Conservation (phyloP, 371 early-diverging fungal species). For the Mortierella sp. region DNA sequence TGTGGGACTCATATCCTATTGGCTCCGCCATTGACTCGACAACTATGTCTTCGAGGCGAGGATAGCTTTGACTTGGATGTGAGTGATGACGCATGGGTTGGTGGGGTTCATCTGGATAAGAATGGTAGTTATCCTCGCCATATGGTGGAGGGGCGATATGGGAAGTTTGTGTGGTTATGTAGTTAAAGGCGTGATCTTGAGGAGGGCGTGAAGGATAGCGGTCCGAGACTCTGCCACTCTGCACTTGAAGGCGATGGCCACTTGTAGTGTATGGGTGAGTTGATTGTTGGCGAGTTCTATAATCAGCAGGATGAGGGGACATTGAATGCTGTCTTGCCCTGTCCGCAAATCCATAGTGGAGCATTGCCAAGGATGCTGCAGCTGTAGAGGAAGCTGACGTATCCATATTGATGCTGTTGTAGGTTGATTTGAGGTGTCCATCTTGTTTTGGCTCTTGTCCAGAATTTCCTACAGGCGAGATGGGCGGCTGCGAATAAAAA, state of each 20-base stretch:
- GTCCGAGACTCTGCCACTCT: background rate
- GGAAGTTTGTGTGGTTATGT: background rate
- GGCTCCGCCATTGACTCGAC: background rate
- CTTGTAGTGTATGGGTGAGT: background rate
- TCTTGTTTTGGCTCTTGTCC: background rate
- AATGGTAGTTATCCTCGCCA: background rate
- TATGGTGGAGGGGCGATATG: background rate
- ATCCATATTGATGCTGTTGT: background rate
- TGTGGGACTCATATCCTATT: background rate
- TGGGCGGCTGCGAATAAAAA: constrained; percentile 14
- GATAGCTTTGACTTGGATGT: background rate
- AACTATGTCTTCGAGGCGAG: background rate
- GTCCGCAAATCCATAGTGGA: background rate
- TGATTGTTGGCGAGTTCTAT: background rate
- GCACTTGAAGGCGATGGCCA: background rate
- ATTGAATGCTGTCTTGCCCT: background rate
- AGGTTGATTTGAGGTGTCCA: background rate
- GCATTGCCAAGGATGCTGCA: background rate
- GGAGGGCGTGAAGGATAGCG: background rate
- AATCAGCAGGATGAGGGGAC: background rate
- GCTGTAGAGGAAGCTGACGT: background rate
- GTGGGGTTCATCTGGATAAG: background rate
- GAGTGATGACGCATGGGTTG: background rate
- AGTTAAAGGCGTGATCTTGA: background rate
- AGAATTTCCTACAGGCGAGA: background rate